phyloP scores from a whole-genome alignment of 2,329 filamentous ascomycete species.

The Botrytis tulipae region DNA sequence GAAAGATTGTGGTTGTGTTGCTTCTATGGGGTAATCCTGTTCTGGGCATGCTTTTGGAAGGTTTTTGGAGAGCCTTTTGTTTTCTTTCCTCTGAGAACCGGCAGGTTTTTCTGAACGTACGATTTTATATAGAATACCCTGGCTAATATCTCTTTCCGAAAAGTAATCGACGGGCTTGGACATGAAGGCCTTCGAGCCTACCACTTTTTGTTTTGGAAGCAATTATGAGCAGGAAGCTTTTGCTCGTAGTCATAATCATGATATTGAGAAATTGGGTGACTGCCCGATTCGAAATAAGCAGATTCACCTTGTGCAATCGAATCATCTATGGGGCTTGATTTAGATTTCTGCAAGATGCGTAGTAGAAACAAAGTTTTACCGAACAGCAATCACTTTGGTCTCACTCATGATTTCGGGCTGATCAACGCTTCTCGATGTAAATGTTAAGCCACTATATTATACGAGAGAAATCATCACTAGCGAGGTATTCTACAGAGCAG shows the following conservation, averaged over 20 bases:
- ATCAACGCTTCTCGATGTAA: too few species aligned
- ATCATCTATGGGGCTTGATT: too few species aligned
- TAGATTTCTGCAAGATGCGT: too few species aligned
- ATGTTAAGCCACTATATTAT: too few species aligned
- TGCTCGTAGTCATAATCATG: background rate
- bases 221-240: accelerated
- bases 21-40: background rate
- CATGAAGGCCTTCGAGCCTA: background rate
- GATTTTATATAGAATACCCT: accelerated
- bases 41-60: background rate
- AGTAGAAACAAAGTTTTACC: too few species aligned
- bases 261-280: background rate
- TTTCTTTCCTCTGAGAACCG: background rate
- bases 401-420: too few species aligned
- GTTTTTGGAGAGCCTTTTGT: background rate
- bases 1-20: too few species aligned
- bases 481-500: too few species aligned
- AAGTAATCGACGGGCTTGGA: background rate
- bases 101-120: background rate
- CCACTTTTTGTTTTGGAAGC: background rate
- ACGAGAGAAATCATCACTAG: too few species aligned
- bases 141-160: background rate
- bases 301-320: background rate
- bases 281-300: background rate
- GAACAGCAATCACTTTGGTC: too few species aligned